Evolutionary conservation across 2,329 filamentous ascomycete genomes (phyloP), one percentile per base, ranked within the genome.

Genomic region (Penicillium sp.): DNA sequence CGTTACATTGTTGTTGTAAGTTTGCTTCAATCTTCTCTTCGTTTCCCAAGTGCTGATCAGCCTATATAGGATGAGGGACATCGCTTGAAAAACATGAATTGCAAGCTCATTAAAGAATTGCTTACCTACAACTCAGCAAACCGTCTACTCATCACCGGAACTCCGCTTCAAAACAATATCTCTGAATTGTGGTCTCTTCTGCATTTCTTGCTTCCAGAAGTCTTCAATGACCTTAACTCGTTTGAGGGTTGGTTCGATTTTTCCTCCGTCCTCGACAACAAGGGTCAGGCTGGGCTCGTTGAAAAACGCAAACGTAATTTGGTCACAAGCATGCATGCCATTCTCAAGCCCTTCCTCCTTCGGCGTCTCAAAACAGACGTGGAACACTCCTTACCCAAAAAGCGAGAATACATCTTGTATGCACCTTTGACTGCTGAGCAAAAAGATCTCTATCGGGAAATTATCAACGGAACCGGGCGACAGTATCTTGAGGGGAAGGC

Each of bases 211-310:
- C 82, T 97, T 44, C 94, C 93, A 0, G 89, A 89, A 36, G 92
- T 97, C 30, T 99, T 99, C 64, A 91, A 92, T 42, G 90, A 96
- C 64, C 87, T 95, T 71, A 90, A 95, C 43, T 91, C 90, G 0
- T 99, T 99, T 55, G 90, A 97, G 67, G 86, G 86, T 1, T 97
- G 93, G 92, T 99, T 99, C 59, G 93, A 99, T 70, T 99, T 99
- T 65, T 94, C 90, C 0, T 92, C 91, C 7, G 80, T 99, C 1
- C 85, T 95, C 51, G 90, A 97, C 56, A 90, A 92, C 61, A 81
- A 88, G 34, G 86, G 85, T 0, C 88, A 91, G 1, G 85, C 90
- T 46, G 84, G 92, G 41, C 88, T 96, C 47, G 86, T 87, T 3
- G 89, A 96, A 64, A 84, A 89, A 50, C 84, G 87, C 46, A 89